A percentile compares a stretch with the other conserved stretches of the same genome.
Evolutionary conservation across 257 asterid genomes (phyloP).

Genomic region (Apocynum venetum): DNA sequence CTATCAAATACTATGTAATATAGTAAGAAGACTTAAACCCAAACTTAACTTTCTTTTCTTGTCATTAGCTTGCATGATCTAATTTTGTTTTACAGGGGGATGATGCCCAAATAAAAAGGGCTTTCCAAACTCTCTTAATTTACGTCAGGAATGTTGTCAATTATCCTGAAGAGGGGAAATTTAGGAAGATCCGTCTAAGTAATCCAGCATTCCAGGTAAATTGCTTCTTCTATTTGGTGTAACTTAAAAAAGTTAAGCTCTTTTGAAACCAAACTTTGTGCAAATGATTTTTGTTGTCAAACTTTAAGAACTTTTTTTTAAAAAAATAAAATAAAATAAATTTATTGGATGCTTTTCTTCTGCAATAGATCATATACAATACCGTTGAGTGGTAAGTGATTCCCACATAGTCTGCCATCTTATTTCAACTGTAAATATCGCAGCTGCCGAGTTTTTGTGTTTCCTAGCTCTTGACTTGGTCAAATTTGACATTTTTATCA

Average conservation of each 20-base stretch:
- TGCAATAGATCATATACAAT: background rate
- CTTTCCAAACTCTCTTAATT: conserved; percentile 55
- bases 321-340: too few relatives aligned
- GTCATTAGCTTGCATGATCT: background rate
- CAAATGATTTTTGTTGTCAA: background rate
- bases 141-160: conserved; percentile 50
- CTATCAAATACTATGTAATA: background rate
- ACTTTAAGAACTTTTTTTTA: background rate
- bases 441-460: background rate
- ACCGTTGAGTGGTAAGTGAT: background rate
- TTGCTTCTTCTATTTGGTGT: background rate
- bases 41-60: background rate
- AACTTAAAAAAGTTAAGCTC: background rate
- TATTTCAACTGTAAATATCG: background rate
- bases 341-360: background rate
- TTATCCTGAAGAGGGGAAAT: conserved; percentile 58
- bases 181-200: conserved; percentile 68
- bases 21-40: background rate
- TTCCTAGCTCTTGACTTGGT: background rate
- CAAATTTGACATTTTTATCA: background rate
- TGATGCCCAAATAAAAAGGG: conserved; percentile 31
- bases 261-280: background rate
- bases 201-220: conserved; percentile 74
- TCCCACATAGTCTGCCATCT: background rate
- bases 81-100: conserved; percentile 37